Evolutionary conservation across 1,139 yeast genomes (phyloP).

Genomic region (Scheffersomyces segobiensis): DNA sequence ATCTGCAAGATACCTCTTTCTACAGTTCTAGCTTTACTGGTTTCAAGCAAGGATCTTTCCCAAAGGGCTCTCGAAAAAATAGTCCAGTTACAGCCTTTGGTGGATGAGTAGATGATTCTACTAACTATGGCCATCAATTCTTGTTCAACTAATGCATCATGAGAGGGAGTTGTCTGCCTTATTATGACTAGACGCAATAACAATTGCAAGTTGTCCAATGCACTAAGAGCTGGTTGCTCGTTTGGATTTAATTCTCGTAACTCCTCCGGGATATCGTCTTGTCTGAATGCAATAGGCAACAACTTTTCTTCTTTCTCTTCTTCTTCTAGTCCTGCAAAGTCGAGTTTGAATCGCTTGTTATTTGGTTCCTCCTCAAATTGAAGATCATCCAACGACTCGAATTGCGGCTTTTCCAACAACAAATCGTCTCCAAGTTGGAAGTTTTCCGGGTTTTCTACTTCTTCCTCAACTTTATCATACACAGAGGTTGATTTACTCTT

Average conservation of each 20-base stretch:
- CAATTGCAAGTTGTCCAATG: conserved; percentile 72
- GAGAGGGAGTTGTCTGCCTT: conserved; percentile 71
- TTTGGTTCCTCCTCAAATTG: conserved; percentile 31
- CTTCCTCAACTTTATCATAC: conserved; percentile 18
- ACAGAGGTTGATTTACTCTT: conserved; percentile 42
- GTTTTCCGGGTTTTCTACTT: conserved; percentile 45
- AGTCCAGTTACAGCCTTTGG: conserved; percentile 66
- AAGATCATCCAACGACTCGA: conserved; percentile 60
- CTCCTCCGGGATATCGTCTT: conserved; percentile 61
- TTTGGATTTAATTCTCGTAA: conserved; percentile 73
- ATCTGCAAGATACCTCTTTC: conserved; percentile 94
- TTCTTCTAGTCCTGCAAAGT: conserved; percentile 18
- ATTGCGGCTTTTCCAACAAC: conserved; percentile 71
- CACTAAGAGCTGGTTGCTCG: conserved; percentile 70
- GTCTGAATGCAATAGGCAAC: conserved; percentile 61
- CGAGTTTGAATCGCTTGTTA: conserved; percentile 46
- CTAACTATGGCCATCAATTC: conserved; percentile 74
- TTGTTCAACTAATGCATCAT: conserved; percentile 73
- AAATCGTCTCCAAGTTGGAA: conserved; percentile 74
- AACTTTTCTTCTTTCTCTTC: conserved; percentile 35
- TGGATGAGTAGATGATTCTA: conserved; percentile 59
- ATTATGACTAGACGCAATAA: conserved; percentile 66
- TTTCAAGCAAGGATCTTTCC: conserved; percentile 85
- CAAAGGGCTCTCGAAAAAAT: conserved; percentile 82
- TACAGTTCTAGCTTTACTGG: conserved; percentile 77